Evolutionary conservation across 2,329 filamentous ascomycete species (phyloP), one percentile per base, ranked within the genome.

Genomic region (Fusarium sacchari): DNA sequence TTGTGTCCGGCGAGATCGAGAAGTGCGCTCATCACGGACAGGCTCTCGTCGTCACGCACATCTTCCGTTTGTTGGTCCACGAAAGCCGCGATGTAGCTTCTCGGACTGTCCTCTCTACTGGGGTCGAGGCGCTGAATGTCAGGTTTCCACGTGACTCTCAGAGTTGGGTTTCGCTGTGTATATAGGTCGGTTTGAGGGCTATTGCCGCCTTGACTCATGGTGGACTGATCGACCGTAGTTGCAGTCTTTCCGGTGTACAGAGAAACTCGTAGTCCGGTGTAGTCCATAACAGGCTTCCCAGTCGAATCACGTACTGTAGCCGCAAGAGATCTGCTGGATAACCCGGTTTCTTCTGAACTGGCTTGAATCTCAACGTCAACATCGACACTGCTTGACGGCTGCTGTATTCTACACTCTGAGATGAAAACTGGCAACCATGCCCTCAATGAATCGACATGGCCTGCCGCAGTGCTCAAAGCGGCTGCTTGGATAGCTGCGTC

Each of bases 91-190:
- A 50, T 24, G 15, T 34, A 50, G 0, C 5, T 8, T 3, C 12
- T 34, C 12, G 34, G 17, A 20, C 11, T 10, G 3, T 6, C 11
- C 2, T 34, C 22, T 0, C 20, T 9, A 8, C 3, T 24, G 4
- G 11, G 5, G 14, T 34, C 30, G 2, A 50, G 30, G 0, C 47
- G 47, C 0, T 24, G 47, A 0, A 50, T 50, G 3, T 50, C 47
- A 3, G 47, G 47, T 20, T 50, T 50, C 47, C 47, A 50, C 3
- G 17, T 50, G 3, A 50, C 47, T 50, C 47, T 24, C 8, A 50
- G 12, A 24, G 47, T 50, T 34, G 47, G 47, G 4, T 50, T 32
- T 3, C 47, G 47, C 47, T 50, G 47, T 3, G 47, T 50, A 20
- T 50, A 50, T n/a, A 50, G 3, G 30, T 50, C 47, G 12, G 7